Evolutionary conservation across 2,329 filamentous ascomycete genomes (phyloP).

Genomic region (Didymosphaeria variabile): DNA sequence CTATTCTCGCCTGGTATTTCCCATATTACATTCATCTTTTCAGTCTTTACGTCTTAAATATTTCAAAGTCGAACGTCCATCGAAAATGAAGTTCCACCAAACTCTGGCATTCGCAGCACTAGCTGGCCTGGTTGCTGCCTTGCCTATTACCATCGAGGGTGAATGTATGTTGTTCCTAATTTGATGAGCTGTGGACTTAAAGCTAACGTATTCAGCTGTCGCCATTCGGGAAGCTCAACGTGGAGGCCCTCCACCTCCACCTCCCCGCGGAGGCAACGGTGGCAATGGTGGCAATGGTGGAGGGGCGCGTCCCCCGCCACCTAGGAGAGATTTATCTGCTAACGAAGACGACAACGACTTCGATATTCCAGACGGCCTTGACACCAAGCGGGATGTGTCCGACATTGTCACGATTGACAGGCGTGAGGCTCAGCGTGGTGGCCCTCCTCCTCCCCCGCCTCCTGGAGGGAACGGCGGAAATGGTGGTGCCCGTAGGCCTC

Average conservation of each 20-base stretch:
- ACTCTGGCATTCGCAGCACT: slow-evolving; percentile 16
- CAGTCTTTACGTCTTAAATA: background rate
- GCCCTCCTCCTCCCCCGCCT: too few relatives aligned
- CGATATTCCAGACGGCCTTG: background rate
- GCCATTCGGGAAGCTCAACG: slow-evolving; percentile 5
- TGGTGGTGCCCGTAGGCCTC: too few relatives aligned
- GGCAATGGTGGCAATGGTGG: too few relatives aligned
- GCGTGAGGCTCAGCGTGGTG: background rate
- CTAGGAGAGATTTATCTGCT: background rate
- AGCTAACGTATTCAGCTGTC: slow-evolving; percentile 1
- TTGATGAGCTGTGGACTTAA: background rate
- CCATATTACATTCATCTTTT: background rate
- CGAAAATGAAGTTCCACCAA: slow-evolving; percentile 18
- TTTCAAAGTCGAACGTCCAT: background rate
- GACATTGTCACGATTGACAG: too few relatives aligned
- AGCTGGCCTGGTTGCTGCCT: slow-evolving; percentile 17
- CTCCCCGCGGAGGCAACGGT: too few relatives aligned
- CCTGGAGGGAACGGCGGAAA: too few relatives aligned
- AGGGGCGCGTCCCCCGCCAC: too few relatives aligned
- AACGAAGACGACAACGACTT: background rate
- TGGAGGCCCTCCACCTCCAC: too few relatives aligned
- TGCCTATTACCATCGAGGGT: slow-evolving; percentile 12
- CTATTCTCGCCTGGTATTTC: background rate
- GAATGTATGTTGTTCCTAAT: slow-evolving; percentile 6
- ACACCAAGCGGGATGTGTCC: background rate